Percentiles rank a stretch among this genome's conserved stretches.
phyloP scores from a whole-genome alignment of 2,329 filamentous ascomycete genomes.

The Anthostomella pinea region DNA sequence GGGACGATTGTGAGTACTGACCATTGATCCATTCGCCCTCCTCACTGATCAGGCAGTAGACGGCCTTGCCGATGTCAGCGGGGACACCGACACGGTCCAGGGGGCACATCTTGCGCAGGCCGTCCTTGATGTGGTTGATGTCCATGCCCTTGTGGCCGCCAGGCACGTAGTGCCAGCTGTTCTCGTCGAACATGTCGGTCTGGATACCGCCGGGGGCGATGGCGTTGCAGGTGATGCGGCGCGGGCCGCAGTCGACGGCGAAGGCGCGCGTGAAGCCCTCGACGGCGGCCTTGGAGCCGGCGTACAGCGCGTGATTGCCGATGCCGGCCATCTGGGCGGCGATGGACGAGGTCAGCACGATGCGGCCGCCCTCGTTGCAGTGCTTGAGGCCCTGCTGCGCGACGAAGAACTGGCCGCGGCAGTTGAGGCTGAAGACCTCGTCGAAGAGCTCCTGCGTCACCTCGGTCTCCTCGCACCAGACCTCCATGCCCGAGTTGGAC shows the following conservation, averaged over 20 bases:
- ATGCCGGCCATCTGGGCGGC: slow-evolving; percentile 64
- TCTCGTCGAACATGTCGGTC: slow-evolving; percentile 73
- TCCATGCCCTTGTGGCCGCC: slow-evolving; percentile 51
- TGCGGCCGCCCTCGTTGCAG: slow-evolving; percentile 65
- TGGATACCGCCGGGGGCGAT: slow-evolving; percentile 72
- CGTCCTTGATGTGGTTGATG: slow-evolving; percentile 51
- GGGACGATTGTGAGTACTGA: slow-evolving; percentile 31
- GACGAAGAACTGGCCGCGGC: slow-evolving; percentile 73
- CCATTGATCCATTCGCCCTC: slow-evolving; percentile 66
- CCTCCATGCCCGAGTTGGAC: slow-evolving; percentile 70
- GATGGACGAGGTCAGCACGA: slow-evolving; percentile 72
- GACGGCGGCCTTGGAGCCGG: slow-evolving; percentile 68
- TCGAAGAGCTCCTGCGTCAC: slow-evolving; percentile 70
- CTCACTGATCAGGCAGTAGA: slow-evolving; percentile 52
- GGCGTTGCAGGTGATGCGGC: slow-evolving; percentile 69
- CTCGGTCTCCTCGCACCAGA: slow-evolving; percentile 67
- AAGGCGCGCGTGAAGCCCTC: slow-evolving; percentile 71
- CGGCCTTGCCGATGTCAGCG: slow-evolving; percentile 56
- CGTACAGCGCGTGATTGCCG: slow-evolving; percentile 68
- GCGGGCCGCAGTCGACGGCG: slow-evolving; percentile 66
- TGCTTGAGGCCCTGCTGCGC: slow-evolving; percentile 72
- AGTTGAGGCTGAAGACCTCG: slow-evolving; percentile 69
- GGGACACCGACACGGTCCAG: slow-evolving; percentile 57
- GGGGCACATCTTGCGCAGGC: slow-evolving; percentile 56
- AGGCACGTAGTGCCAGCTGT: slow-evolving; percentile 64